Evolutionary conservation across 2,329 filamentous ascomycete species (phyloP), one percentile per base, ranked within the genome.

Genomic region (Paecilomyces sp.): DNA sequence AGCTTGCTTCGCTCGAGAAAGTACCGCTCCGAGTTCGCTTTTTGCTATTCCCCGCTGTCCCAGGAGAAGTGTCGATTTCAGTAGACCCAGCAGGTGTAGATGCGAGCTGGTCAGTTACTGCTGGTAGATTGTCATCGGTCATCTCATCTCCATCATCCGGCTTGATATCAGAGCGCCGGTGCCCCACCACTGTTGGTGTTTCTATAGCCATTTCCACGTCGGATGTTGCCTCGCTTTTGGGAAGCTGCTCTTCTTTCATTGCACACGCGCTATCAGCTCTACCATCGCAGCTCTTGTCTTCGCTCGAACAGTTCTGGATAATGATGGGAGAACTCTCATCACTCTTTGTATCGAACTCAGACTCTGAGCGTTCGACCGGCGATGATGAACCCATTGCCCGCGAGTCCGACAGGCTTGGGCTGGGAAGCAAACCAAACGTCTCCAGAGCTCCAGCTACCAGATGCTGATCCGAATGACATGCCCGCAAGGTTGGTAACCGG

Each of bases 401-500:
- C 13, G 68, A 70, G 33, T 75, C 73, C 52, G 73, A 74, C 3
- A 76, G 66, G 30, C 72, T 71, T 24, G 72, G 73, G 57, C 73
- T 75, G 2, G 73, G 73, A 6, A 75, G 65, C 12, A 76, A 67
- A 1, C 73, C 72, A 50, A 74, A 72, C 13, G 66, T 67, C 41
- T 72, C 66, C 59, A 75, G 63, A 57, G 66, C 70, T 1, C 68
- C 65, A 9, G 64, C 67, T 24, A 62, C 66, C 54, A 75, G 60
- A 33, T 75, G 73, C 51, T 74, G 71, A 53, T 75, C 72, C 13
- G 73, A 75, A 50, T 69, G 67, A 69, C 73, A 75, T 28, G 69
- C 67, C 60, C 73, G 70, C 51, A 75, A 57, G 13, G 68, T 64
- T 56, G 65, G 70, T 6, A 59, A 56, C 2, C 67, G 68, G 13